Percentiles rank a stretch among this genome's conserved stretches.
These are phyloP conservation scores for Penicillium macrosclerotiorum DNA, from an alignment of 495 filamentous ascomycete species.

Conservation along the genomic window DNA sequence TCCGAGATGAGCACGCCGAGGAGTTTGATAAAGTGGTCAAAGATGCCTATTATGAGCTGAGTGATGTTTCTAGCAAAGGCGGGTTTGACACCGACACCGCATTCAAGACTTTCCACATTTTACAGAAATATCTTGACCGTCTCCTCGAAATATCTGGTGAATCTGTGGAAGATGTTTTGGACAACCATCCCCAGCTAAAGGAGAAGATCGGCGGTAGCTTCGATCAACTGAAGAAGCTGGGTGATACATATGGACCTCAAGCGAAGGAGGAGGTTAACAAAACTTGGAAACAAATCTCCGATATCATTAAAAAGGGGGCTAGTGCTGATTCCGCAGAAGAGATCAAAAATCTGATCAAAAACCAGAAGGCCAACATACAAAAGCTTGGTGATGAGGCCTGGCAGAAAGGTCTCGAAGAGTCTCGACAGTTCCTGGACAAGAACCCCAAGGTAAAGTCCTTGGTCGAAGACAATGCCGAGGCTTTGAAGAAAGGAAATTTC, in stretches of 20 bases:
- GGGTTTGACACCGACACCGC: conserved; percentile 49
- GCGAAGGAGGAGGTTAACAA: conserved; percentile 66
- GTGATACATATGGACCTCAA: conserved; percentile 62
- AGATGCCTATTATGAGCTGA: conserved; percentile 59
- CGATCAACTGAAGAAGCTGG: conserved; percentile 61
- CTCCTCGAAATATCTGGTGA: conserved; percentile 54
- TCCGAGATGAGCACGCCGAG: conserved; percentile 55
- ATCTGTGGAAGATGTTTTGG: conserved; percentile 54
- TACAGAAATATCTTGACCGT: conserved; percentile 50
- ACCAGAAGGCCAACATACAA: conserved; percentile 59
- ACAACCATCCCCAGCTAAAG: conserved; percentile 65
- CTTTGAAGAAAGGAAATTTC: conserved; percentile 58
- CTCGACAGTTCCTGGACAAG: conserved; percentile 63
- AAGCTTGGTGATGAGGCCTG: conserved; percentile 63
- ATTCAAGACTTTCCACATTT: conserved; percentile 47
- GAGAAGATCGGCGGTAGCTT: conserved; percentile 63
- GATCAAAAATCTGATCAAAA: conserved; percentile 58
- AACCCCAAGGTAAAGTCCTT: conserved; percentile 63
- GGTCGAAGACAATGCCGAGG: conserved; percentile 57
- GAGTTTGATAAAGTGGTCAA: conserved; percentile 62
- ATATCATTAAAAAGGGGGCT: conserved; percentile 53
- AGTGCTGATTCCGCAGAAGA: conserved; percentile 47
- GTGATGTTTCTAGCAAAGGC: conserved; percentile 45
- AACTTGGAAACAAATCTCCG: conserved; percentile 59
- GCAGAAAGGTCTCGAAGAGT: conserved; percentile 61